Base-by-base conservation (phyloP, 257 asterid genomes). In the Eucommia ulmoides region DNA sequence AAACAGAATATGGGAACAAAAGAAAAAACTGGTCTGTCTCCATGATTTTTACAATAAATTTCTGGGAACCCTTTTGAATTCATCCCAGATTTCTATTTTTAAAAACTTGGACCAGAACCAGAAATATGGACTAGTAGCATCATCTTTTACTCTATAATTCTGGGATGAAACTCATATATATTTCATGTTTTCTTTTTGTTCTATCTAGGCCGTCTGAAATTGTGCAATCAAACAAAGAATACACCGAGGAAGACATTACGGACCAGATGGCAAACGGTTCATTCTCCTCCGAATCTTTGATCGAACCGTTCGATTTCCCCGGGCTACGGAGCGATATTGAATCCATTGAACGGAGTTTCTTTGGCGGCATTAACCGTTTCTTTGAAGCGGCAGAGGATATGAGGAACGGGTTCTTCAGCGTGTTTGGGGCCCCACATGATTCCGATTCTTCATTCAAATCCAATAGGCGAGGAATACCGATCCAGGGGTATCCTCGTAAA, bases 171-270 rank as follows among this genome's bases (percentile, higher is more conserved):
- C n/a, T n/a, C n/a, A n/a, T n/a, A n/a, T n/a, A n/a, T n/a, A n/a
- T n/a, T n/a, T n/a, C n/a, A n/a, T n/a, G n/a, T n/a, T n/a, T n/a
- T n/a, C n/a, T n/a, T n/a, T n/a, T n/a, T n/a, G 50, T 60, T 41
- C 24, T 33, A 25, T 44, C 29, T 74, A 86, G 96, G 89, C 96
- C 96, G 23, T 62, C 75, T 56, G 93, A 85, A 77, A 55, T 89
- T 71, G 71, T 86, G 47, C 74, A 83, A 20, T 83, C 93, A 20
- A 70, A 62, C 73, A 77, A 77, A 65, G 99, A 81, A 63, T 79
- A 69, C 55, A 74, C 89, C 0, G 94, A 83, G 78, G 94, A 91
- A 66, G 96, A 91, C 67, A 83, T 91, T 24, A 83, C 95, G 0
- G 71, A 72, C 45, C 78, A 83, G 63, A 75, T 85, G 85, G 60